Evolutionary conservation across 768 basidiomycete species (phyloP), one percentile per base, ranked within the genome.

Genomic region (Rossbeevera mucosa): DNA sequence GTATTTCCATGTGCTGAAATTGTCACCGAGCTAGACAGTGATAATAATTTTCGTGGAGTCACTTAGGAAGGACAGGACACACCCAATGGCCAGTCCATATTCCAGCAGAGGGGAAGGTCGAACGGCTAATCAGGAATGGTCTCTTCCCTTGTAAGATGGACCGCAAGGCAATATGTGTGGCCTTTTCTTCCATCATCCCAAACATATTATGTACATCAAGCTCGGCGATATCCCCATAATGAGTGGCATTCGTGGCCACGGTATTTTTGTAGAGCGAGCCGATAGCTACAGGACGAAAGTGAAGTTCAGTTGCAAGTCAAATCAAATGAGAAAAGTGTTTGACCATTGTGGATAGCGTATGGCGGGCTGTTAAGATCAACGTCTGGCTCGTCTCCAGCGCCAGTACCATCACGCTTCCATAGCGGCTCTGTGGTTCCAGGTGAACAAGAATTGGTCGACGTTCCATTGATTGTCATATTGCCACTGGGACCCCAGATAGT

Each of bases 81-180:
- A 82, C 81, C 85, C 86, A 87, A 63, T 87, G 85, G 0, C 84
- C 86, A 22, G 82, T 76, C 83, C 84, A 87, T 60, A 72, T 82
- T 16, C 86, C 86, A 0, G 84, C 69, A 38, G 81, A 81, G 5
- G 84, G 74, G 68, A 86, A 86, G 0, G 85, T 86, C 24, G 84
- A 85, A 8, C 85, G 80, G 58, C 78, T 77, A 59, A 87, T 86
- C 52, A 86, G 55, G 70, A 87, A 91, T 1, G 88, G 88, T 6
- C 87, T 76, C 62, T 80, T 77, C 4, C 79, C 80, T 2, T 82
- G 76, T 3, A 76, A 67, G 48, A 88, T 67, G 6, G 76, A 63
- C 58, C 74, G 71, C 41, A 88, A 53, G 4, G 85, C 84, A 22
- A 78, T 65, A 67, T 85, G 75, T 4, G 86, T 85, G 0, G 86